Percentiles rank a stretch among this genome's conserved stretches.
Evolutionary conservation across 805 yeast genomes (phyloP).

Genomic region (Yarrowia sp.): DNA sequence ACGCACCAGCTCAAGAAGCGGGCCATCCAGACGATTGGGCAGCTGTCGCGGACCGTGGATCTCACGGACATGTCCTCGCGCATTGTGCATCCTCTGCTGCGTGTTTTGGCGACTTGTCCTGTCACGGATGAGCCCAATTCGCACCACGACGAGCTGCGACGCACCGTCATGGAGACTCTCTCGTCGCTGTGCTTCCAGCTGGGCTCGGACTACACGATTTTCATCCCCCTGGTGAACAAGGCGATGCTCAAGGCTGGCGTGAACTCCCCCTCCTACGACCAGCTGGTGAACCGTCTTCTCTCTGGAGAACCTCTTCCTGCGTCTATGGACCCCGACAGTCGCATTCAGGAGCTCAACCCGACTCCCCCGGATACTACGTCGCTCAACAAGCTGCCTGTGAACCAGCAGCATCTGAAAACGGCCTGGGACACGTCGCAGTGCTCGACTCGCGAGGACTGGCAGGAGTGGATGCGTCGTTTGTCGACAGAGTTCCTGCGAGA

Average conservation of each 20-base stretch:
- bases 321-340: constrained; percentile 51
- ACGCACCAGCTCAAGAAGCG: constrained; percentile 57
- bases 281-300: constrained; percentile 69
- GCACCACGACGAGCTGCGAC: constrained; percentile 57
- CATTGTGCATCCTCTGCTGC: constrained; percentile 78
- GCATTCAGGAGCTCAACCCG: constrained; percentile 55
- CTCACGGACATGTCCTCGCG: constrained; percentile 87
- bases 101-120: constrained; percentile 52
- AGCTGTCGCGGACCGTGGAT: constrained; percentile 66
- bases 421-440: constrained; percentile 93
- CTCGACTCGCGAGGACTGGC: constrained; percentile 94
- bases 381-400: constrained; percentile 59
- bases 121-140: constrained; percentile 16
- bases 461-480: constrained; percentile 89
- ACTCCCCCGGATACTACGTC: constrained; percentile 65
- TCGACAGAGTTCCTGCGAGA: constrained; percentile 84
- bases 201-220: constrained; percentile 80
- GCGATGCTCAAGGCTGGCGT: constrained; percentile 57
- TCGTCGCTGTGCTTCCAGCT: constrained; percentile 71
- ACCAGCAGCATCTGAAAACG: constrained; percentile 60
- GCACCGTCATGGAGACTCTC: constrained; percentile 71
- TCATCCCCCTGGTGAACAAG: constrained; percentile 76
- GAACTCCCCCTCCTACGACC: constrained; percentile 74
- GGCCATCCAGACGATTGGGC: constrained; percentile 81
- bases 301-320: constrained; percentile 87